Base-by-base conservation (phyloP, 2,329 filamentous ascomycete genomes). In the Penicillium sp. region DNA sequence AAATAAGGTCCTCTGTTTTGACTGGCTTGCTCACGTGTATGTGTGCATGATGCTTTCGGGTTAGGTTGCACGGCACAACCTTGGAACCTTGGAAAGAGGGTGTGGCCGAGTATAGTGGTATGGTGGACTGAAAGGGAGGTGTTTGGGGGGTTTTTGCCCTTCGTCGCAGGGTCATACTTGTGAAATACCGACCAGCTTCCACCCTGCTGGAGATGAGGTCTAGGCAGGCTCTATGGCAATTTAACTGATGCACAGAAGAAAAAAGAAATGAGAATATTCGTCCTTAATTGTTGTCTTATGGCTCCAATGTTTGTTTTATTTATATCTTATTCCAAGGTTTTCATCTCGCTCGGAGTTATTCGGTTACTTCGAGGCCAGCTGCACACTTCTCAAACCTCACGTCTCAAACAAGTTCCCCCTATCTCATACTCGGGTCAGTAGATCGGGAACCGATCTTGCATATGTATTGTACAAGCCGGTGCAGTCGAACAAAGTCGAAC, bases 361-460 rank as follows among this genome's bases (percentile, higher is more conserved):
- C 44, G 38, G 36, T 34, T 43, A 39, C 13, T 11, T n/a, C 13
- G 2, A 22, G n/a, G 14, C 18, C 38, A 22, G 22, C 27, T 11
- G n/a, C 27, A 14, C 39, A 27, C 18, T 5, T 34, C 8, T 43
- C 8, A 21, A 31, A 27, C 24, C 24, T 27, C 24, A 5, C 24
- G 8, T 8, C 24, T 34, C 16, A 16, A 14, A 29, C 18, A 34
- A 18, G 36, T 34, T 32, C 49, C 36, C 40, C 40, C 13, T 14
- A 38, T 52, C 34, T 32, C 14, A 8, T 46, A 14, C 27, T 13
- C 11, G 18, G n/a, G 16, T 16, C 16, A 34, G 18, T 11, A 16
- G 44, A 52, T 52, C 29, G 38, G 36, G 36, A 52, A 52, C 44
- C 39, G 29, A 52, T 52, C 38, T 48, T 14, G 44, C 50, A 48